Percentiles rank a stretch among this genome's conserved stretches.
Evolutionary conservation across 257 asterid species (phyloP).

Genomic region (Ophiorrhiza pumila): DNA sequence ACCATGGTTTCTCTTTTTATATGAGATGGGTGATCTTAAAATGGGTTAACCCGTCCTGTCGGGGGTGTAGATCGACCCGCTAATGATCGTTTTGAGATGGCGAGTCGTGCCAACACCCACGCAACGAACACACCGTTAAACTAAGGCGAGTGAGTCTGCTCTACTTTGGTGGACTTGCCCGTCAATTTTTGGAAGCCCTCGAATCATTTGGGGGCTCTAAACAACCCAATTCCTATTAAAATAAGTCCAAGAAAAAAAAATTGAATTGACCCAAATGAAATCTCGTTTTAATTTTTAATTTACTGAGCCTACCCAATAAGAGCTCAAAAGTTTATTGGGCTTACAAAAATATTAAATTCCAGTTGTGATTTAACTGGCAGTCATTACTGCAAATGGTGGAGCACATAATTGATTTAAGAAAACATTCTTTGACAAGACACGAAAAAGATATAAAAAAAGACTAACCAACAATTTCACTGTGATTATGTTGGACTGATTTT

Average conservation of each 20-base stretch:
- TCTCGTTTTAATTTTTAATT: too few species aligned
- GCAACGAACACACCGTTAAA: slow-evolving; percentile 36
- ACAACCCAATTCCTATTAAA: background rate
- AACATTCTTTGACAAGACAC: background rate
- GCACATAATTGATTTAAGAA: background rate
- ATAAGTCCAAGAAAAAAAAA: too few species aligned
- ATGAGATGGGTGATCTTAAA: accelerated
- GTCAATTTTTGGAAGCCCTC: slow-evolving; percentile 86
- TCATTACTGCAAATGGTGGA: background rate
- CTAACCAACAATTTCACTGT: background rate
- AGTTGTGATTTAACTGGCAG: background rate
- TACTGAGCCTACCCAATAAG: too few species aligned
- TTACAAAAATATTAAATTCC: too few species aligned
- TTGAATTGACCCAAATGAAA: too few species aligned
- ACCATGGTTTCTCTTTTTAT: too few species aligned
- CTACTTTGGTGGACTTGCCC: slow-evolving; percentile 59
- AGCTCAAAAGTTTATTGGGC: too few species aligned
- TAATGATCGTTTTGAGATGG: slow-evolving; percentile 69
- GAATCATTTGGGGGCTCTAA: slow-evolving; percentile 26
- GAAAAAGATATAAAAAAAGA: background rate
- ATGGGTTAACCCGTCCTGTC: slow-evolving; percentile 32
- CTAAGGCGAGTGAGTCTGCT: slow-evolving; percentile 55
- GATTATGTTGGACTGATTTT: too few species aligned
- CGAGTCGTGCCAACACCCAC: slow-evolving; percentile 80
- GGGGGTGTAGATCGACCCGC: slow-evolving; percentile 68